These are phyloP conservation scores for Nicotiana attenuata DNA, from an alignment of 257 asterid genomes.

Conservation along the genomic window DNA sequence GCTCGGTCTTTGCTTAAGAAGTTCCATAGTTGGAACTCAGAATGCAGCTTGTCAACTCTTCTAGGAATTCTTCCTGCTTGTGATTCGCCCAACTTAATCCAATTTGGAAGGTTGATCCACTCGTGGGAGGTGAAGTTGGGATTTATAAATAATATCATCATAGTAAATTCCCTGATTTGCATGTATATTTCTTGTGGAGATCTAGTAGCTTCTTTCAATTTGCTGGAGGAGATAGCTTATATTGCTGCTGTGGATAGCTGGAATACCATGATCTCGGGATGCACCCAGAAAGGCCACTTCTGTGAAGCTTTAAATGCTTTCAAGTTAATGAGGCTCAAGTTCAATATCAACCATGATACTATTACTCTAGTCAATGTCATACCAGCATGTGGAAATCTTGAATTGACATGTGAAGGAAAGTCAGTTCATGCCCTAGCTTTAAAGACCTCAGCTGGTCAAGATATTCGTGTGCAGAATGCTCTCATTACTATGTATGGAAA, in stretches of 20 bases:
- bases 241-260: slow-evolving; percentile 44
- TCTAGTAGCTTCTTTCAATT: slow-evolving; percentile 35
- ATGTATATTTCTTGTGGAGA: slow-evolving; percentile 56
- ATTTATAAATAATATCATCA: slow-evolving; percentile 28
- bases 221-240: slow-evolving; percentile 27
- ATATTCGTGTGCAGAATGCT: slow-evolving; percentile 51
- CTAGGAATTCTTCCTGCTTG: slow-evolving; percentile 55
- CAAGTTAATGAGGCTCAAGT: slow-evolving; percentile 42
- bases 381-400: slow-evolving; percentile 58
- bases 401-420: slow-evolving; percentile 36
- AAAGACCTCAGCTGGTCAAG: slow-evolving; percentile 33
- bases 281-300: slow-evolving; percentile 44
- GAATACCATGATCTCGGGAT: slow-evolving; percentile 61
- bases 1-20: slow-evolving; percentile 52
- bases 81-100: slow-evolving; percentile 38
- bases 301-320: slow-evolving; percentile 48
- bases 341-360: slow-evolving; percentile 28
- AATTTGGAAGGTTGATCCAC: slow-evolving; percentile 49
- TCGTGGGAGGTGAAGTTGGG: slow-evolving; percentile 62
- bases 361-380: slow-evolving; percentile 43
- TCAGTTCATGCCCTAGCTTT: slow-evolving; percentile 43
- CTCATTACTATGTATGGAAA: slow-evolving; percentile 66
- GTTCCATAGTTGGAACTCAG: slow-evolving; percentile 24
- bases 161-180: slow-evolving; percentile 48
- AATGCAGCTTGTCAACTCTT: slow-evolving; percentile 48